Evolutionary conservation across 306 rosid genomes (phyloP).

Genomic region (Delonix regia): DNA sequence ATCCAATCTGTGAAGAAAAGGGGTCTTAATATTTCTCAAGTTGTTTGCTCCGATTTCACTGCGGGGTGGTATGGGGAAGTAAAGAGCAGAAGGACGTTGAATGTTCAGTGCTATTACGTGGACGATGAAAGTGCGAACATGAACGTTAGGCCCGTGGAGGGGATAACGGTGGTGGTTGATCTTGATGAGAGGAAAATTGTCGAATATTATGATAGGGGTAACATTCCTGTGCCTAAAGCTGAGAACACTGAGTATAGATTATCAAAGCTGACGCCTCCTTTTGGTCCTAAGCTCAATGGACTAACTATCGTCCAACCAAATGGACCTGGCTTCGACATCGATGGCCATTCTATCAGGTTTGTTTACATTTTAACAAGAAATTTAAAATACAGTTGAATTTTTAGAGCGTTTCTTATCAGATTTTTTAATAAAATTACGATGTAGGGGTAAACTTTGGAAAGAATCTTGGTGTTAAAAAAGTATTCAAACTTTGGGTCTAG

Average conservation of each 20-base stretch:
- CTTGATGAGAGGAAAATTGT: slow-evolving; percentile 37
- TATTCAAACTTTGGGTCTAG: no score
- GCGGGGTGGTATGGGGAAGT: slow-evolving; percentile 46
- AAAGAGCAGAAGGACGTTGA: slow-evolving; percentile 19
- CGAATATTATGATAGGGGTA: slow-evolving; percentile 24
- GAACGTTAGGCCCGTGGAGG: slow-evolving; percentile 37
- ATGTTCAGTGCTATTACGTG: slow-evolving; percentile 33
- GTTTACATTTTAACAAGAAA: no score
- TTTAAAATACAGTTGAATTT: no score
- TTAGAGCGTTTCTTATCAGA: no score
- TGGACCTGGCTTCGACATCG: slow-evolving; percentile 43
- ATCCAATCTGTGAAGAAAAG: slow-evolving; percentile 30
- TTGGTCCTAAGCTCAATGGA: slow-evolving; percentile 41
- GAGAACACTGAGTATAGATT: slow-evolving; percentile 42
- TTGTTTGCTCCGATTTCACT: slow-evolving; percentile 5
- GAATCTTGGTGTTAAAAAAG: no score
- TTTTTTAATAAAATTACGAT: no score
- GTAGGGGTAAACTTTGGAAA: no score
- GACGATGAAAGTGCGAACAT: slow-evolving; percentile 21
- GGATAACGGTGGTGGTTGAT: slow-evolving; percentile 33
- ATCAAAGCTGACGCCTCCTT: slow-evolving; percentile 40
- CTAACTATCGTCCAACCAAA: slow-evolving; percentile 3
- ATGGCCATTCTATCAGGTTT: slow-evolving; percentile 45
- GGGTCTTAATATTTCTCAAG: slow-evolving; percentile 26
- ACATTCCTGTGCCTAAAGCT: slow-evolving; percentile 35